A percentile compares a stretch with the other conserved stretches of the same genome.
Conservation (phyloP, 1,284 basidiomycete species). For the Cerrena zonata region DNA sequence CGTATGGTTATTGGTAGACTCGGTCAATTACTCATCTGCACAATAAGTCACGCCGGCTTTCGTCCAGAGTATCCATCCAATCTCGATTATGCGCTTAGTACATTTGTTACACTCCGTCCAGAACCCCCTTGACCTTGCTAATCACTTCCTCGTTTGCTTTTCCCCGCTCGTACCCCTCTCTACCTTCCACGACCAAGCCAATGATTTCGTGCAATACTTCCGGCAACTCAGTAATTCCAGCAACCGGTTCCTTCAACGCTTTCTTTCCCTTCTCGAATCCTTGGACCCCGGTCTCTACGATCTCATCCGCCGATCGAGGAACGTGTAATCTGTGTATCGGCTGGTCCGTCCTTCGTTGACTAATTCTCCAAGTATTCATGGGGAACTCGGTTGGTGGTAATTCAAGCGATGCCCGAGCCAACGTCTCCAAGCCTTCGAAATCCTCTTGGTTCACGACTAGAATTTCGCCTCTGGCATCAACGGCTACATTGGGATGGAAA, state of each 20-base stretch:
- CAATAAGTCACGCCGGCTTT: too few relatives aligned
- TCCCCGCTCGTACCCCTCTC: slow-evolving; percentile 12
- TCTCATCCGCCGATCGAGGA: slow-evolving; percentile 14
- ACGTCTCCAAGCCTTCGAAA: slow-evolving; percentile 28
- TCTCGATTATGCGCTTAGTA: too few relatives aligned
- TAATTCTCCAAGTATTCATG: slow-evolving; percentile 40
- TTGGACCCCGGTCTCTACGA: slow-evolving; percentile 38
- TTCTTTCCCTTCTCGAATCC: slow-evolving; percentile 34
- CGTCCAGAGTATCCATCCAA: too few relatives aligned
- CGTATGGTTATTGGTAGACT: too few relatives aligned
- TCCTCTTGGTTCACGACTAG: slow-evolving; percentile 27
- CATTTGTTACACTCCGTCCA: slow-evolving; percentile 4
- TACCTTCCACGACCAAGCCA: slow-evolving; percentile 19
- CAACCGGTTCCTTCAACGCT: slow-evolving; percentile 32
- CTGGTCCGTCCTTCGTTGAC: slow-evolving; percentile 28
- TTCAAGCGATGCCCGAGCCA: slow-evolving; percentile 25
- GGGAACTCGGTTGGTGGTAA: slow-evolving; percentile 32
- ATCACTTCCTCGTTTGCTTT: slow-evolving; percentile 30
- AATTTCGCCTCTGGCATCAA: slow-evolving; percentile 29
- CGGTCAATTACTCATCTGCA: too few relatives aligned
- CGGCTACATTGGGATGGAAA: slow-evolving; percentile 34
- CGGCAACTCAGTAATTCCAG: slow-evolving; percentile 32
- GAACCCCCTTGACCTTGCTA: slow-evolving; percentile 28
- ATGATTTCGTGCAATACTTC: slow-evolving; percentile 33
- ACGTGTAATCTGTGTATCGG: slow-evolving; percentile 38